phyloP scores from a whole-genome alignment of 2,329 filamentous ascomycete genomes.

The Metarhizium anisopliae region DNA sequence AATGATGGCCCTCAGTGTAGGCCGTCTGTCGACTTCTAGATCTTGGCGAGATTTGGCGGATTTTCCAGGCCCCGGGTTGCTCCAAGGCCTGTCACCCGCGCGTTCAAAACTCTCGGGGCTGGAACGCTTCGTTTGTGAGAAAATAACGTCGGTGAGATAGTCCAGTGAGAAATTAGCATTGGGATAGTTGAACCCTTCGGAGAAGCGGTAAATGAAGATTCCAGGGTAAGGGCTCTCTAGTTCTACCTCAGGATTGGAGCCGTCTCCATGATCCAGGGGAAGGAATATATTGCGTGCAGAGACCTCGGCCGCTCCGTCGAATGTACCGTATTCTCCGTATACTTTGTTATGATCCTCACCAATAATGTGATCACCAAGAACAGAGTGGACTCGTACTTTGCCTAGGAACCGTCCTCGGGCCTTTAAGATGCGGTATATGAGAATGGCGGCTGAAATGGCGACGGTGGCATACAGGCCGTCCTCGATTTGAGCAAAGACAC shows the following conservation, averaged over 20 bases:
- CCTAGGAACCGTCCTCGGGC: constrained; percentile 79
- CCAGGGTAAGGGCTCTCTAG: constrained; percentile 81
- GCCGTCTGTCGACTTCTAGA: constrained; percentile 33
- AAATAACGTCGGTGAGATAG: constrained; percentile 60
- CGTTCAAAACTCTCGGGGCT: constrained; percentile 56
- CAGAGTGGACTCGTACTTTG: constrained; percentile 57
- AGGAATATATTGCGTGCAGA: constrained; percentile 72
- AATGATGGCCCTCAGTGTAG: constrained; percentile 79
- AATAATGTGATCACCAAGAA: constrained; percentile 65
- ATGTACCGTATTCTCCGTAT: constrained; percentile 47
- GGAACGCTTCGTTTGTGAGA: constrained; percentile 65
- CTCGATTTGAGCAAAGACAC: constrained; percentile 81
- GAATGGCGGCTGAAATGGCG: constrained; percentile 62
- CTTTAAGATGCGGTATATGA: constrained; percentile 77
- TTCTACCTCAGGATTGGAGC: constrained; percentile 76
- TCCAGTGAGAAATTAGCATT: constrained; percentile 88
- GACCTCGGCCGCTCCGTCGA: constrained; percentile 35
- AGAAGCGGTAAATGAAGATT: constrained; percentile 91
- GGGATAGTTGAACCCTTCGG: constrained; percentile 92
- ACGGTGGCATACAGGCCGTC: constrained; percentile 88
- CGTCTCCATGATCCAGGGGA: constrained; percentile 79
- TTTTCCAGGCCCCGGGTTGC: constrained; percentile 66
- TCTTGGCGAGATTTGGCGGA: constrained; percentile 32
- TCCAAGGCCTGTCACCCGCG: constrained; percentile 83
- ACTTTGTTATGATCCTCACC: constrained; percentile 46